phyloP scores from a whole-genome alignment of 192 early-diverging fungal species.

The Entomortierella beljakovae region DNA sequence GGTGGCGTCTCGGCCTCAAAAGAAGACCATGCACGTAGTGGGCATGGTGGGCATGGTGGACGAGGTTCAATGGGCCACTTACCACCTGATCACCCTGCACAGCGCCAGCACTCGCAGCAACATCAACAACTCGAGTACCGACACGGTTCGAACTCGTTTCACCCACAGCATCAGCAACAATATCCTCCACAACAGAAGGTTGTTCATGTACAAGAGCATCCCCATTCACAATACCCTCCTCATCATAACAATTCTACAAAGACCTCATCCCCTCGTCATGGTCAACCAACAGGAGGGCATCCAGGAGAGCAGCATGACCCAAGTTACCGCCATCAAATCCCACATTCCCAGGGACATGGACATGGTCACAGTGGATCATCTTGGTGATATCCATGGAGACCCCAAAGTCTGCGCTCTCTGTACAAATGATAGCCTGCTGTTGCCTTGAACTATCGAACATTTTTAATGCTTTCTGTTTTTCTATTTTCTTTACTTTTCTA shows the following conservation, averaged over 20 bases:
- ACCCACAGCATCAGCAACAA: conserved; percentile 17
- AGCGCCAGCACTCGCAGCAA: conserved; percentile 14
- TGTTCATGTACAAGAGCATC: conserved; percentile 27
- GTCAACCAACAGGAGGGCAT: conserved; percentile 13
- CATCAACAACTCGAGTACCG: too few relatives aligned
- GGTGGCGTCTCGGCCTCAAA: background rate
- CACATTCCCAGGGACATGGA: conserved; percentile 19
- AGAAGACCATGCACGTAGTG: conserved; percentile 23
- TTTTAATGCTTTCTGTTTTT: background rate
- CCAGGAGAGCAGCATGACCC: conserved; percentile 40
- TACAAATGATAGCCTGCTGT: too few relatives aligned
- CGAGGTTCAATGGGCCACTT: conserved; percentile 27
- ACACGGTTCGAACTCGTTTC: too few relatives aligned
- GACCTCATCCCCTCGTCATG: conserved; percentile 27
- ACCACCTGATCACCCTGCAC: conserved; percentile 18
- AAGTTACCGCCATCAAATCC: conserved; percentile 25
- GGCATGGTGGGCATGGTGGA: background rate
- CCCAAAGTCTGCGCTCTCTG: too few relatives aligned
- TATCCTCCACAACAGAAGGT: conserved; percentile 21
- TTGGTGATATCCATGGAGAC: conserved; percentile 7
- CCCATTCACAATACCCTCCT: conserved; percentile 6
- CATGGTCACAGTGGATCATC: conserved; percentile 13
- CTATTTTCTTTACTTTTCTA: background rate
- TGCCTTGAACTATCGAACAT: too few relatives aligned
- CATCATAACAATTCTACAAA: conserved; percentile 20